Conservation (phyloP, 2,329 filamentous ascomycete species). For the Aspergillus pseudoglaucus region DNA sequence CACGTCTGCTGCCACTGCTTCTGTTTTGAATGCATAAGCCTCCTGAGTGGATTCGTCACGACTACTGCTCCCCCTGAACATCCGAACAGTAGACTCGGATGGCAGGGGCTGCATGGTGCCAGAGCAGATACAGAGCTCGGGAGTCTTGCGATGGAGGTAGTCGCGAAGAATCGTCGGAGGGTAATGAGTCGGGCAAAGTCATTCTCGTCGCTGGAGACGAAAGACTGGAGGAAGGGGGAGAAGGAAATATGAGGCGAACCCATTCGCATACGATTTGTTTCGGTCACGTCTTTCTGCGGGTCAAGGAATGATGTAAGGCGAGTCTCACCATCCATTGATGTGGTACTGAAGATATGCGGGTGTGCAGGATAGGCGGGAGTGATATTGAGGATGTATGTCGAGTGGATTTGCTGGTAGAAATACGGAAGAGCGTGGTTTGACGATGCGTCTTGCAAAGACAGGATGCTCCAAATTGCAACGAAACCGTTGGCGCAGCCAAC, state of each 20-base stretch:
- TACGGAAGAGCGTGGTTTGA: conserved; percentile 22
- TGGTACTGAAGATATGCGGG: conserved; percentile 47
- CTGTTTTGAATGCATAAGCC: conserved; percentile 45
- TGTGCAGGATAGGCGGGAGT: conserved; percentile 48
- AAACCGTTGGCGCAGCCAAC: conserved; percentile 53
- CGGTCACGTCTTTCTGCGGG: conserved; percentile 38
- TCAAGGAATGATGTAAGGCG: conserved; percentile 50
- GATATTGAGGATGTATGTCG: conserved; percentile 33
- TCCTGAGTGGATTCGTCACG: conserved; percentile 47
- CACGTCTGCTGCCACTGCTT: conserved; percentile 50
- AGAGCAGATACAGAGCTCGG: conserved; percentile 28
- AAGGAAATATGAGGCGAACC: conserved; percentile 46
- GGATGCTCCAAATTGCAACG: conserved; percentile 48
- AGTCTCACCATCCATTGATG: conserved; percentile 50
- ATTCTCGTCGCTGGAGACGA: conserved; percentile 50
- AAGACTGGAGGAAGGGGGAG: conserved; percentile 50
- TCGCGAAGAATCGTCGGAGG: conserved; percentile 48
- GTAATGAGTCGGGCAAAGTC: conserved; percentile 45
- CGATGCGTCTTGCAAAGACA: conserved; percentile 10
- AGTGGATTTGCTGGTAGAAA: conserved; percentile 31
- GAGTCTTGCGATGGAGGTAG: conserved; percentile 44
- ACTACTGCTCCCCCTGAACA: conserved; percentile 47
- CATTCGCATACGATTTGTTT: conserved; percentile 45
- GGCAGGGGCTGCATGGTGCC: conserved; percentile 36
- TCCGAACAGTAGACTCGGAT: conserved; percentile 50